These are phyloP conservation scores for Trichothecium roseum DNA, from an alignment of 2,329 filamentous ascomycete genomes.

Conservation along the genomic window DNA sequence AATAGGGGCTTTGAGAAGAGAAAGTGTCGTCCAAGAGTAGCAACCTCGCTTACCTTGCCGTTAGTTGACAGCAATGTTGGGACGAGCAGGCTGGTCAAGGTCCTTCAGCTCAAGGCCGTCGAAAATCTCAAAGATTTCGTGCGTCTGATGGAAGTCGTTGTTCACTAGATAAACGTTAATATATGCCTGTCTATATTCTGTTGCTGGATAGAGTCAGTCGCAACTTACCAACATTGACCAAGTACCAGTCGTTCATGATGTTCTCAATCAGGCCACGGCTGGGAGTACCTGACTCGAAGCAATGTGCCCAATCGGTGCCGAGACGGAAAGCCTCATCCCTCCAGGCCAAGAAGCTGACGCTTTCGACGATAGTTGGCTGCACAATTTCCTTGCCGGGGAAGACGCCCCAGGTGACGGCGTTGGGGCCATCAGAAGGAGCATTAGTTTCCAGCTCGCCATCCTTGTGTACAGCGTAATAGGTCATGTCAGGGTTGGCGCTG, in stretches of 20 bases:
- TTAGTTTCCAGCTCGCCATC: slow-evolving; percentile 76
- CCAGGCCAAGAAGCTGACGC: slow-evolving; percentile 95
- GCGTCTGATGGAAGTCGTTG: slow-evolving; percentile 87
- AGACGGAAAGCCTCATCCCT: slow-evolving; percentile 95
- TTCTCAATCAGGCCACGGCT: slow-evolving; percentile 71
- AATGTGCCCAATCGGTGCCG: slow-evolving; percentile 88
- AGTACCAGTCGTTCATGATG: slow-evolving; percentile 83
- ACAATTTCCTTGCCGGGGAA: slow-evolving; percentile 98
- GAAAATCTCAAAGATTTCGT: slow-evolving; percentile 78
- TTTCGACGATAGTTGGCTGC: slow-evolving; percentile 99
- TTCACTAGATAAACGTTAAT: slow-evolving; percentile 52
- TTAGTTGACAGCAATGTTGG: slow-evolving; percentile 15
- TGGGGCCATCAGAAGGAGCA: slow-evolving; percentile 74
- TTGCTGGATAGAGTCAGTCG: background rate
- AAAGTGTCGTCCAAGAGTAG: background rate
- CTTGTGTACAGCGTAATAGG: slow-evolving; percentile 89
- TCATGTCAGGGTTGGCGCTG: slow-evolving; percentile 68
- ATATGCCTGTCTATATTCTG: background rate
- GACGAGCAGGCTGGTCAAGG: slow-evolving; percentile 34
- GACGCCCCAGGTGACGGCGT: slow-evolving; percentile 98
- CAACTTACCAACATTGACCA: slow-evolving; percentile 89
- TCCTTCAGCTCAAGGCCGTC: slow-evolving; percentile 60
- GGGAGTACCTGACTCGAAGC: slow-evolving; percentile 65
- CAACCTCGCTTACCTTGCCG: background rate
- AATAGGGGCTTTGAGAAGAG: slow-evolving; percentile 1